Percentiles rank a stretch among this genome's conserved stretches.
Conservation (phyloP, 257 asterid species). For the Paulownia fortunei region DNA sequence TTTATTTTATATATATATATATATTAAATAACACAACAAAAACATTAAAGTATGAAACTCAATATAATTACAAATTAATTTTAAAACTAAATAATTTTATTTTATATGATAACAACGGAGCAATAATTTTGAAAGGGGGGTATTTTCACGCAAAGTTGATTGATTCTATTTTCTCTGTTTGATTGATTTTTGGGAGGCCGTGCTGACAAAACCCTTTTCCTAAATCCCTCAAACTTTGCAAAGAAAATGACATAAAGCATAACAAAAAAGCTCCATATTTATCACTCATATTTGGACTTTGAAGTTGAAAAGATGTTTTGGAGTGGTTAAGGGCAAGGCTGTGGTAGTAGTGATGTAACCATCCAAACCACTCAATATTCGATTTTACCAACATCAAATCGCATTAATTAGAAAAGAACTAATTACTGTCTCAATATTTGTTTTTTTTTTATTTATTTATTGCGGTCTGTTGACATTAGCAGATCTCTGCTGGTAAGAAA, state of each 20-base stretch:
- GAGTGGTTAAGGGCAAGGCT: background rate
- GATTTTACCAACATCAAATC: conserved; percentile 15
- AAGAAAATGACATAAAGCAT: conserved; percentile 11
- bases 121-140: no score
- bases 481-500: conserved; percentile 12
- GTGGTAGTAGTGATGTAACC: background rate
- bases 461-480: conserved; percentile 13
- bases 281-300: background rate
- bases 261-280: background rate
- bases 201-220: background rate
- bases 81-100: no score
- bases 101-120: no score
- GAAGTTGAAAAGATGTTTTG: background rate
- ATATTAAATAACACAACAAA: no score
- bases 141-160: no score
- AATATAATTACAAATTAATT: no score
- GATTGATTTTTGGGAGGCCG: background rate
- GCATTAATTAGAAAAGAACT: background rate
- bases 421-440: background rate
- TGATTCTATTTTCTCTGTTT: background rate
- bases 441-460: conserved; percentile 8
- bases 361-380: conserved; percentile 22
- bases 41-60: no score
- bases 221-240: conserved; percentile 4
- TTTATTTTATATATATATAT: no score